Conservation (phyloP, 805 yeast species). For the Candida oleophila region DNA sequence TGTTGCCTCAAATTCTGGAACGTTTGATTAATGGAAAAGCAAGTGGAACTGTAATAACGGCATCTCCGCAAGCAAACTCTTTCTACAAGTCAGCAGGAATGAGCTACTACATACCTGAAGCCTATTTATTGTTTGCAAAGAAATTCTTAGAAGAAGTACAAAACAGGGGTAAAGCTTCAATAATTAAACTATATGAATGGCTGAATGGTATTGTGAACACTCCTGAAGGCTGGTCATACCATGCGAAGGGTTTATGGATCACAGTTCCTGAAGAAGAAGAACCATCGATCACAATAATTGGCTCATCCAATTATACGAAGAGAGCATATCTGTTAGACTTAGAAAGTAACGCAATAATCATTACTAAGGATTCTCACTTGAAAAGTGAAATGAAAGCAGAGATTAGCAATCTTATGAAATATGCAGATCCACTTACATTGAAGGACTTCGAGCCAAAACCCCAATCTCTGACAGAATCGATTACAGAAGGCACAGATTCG, state of each 20-base stretch:
- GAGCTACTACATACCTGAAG: conserved; percentile 79
- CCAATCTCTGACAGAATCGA: conserved; percentile 3
- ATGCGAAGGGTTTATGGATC: conserved; percentile 95
- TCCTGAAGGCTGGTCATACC: conserved; percentile 92
- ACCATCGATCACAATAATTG: conserved; percentile 80
- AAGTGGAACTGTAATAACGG: conserved; percentile 75
- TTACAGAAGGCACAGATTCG: conserved; percentile 1
- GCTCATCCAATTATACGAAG: conserved; percentile 90
- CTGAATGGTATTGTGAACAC: conserved; percentile 78
- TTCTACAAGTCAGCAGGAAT: conserved; percentile 84
- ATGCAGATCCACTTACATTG: conserved; percentile 53
- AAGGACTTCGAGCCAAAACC: conserved; percentile 54
- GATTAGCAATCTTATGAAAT: conserved; percentile 53
- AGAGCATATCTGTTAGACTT: conserved; percentile 86
- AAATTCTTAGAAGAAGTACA: conserved; percentile 58
- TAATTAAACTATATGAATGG: conserved; percentile 78
- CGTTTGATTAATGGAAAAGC: conserved; percentile 59
- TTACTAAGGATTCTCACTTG: conserved; percentile 66
- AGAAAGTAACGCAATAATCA: conserved; percentile 80
- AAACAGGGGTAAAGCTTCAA: conserved; percentile 34
- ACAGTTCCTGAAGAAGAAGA: conserved; percentile 50
- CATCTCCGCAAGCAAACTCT: conserved; percentile 92
- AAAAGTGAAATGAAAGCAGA: conserved; percentile 60
- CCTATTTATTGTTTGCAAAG: conserved; percentile 76
- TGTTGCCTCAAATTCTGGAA: conserved; percentile 69